Base-by-base conservation (phyloP, 2,329 filamentous ascomycete genomes). In the Pseudocercospora pini-densiflorae region DNA sequence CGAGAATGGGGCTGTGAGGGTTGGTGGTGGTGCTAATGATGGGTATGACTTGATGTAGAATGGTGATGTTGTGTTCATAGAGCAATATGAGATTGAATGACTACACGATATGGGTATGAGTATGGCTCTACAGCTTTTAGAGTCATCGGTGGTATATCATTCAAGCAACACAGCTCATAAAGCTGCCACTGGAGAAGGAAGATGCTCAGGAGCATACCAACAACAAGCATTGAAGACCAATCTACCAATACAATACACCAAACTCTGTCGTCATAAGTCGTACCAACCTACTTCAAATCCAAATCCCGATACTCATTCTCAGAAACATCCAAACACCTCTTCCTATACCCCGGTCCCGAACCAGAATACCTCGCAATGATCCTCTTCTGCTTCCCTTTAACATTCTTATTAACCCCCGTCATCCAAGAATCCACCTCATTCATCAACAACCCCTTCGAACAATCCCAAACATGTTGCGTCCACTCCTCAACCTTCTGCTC, bases 351-450 rank as follows among this genome's bases (percentile, higher is more conserved):
- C 0, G 79, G 77, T 0, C 80, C 82, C 4, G 79, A 77, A 0
- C 84, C 84, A 31, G 78, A 79, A 64, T 86, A 86, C 54, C 84
- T 75, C 3, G 80, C 80, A 68, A 86, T 78, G 8, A 76, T 81
- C 54, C 83, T 76, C 66, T 79, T 80, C 69, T 81, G 77, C 75
- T 85, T 85, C 43, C 79, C 75, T 16, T 77, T 75, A 45, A 86
- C 71, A 64, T 86, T 85, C 68, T 78, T 84, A 68, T 86, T 86
- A 1, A 86, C 81, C 0, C 84, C 85, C 1, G 84, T 86, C 83
- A 86, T 85, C 85, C 84, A 87, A 1, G 79, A 81, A 66, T 86
- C 84, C 0, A 85, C 81, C 67, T 85, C 79, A 65, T 82, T 83
- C 0, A 79, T 77, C 27, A 86, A 69, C 9, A 82, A 65, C 0